Conservation (phyloP, 106 monocot genomes). For the Dioscorea zingiberensis region DNA sequence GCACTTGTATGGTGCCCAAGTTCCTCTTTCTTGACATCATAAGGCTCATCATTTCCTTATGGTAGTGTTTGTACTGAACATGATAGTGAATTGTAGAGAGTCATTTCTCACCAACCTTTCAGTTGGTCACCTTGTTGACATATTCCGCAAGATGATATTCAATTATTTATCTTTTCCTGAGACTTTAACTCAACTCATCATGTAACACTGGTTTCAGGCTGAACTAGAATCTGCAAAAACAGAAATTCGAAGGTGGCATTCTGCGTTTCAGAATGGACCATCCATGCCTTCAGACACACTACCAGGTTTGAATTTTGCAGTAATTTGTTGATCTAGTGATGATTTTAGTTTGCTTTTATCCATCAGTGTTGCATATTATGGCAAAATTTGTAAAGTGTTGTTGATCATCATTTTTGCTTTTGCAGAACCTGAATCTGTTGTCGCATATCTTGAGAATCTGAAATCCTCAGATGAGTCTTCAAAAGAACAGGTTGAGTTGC, state of each 20-base stretch:
- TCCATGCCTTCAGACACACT: slow-evolving; percentile 36
- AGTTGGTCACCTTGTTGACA: no score
- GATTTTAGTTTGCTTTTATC: background rate
- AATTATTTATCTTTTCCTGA: no score
- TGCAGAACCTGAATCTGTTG: slow-evolving; percentile 63
- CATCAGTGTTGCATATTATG: background rate
- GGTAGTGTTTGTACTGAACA: no score
- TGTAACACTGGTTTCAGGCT: slow-evolving; percentile 22
- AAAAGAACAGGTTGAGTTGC: slow-evolving; percentile 74
- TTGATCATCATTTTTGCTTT: background rate
- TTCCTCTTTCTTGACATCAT: no score
- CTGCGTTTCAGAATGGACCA: slow-evolving; percentile 60
- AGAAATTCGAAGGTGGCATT: slow-evolving; percentile 76
- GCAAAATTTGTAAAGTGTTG: background rate
- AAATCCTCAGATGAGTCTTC: slow-evolving; percentile 91
- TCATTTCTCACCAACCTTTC: no score
- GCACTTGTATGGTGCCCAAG: no score
- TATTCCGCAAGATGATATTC: no score
- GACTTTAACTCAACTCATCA: no score
- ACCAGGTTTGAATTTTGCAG: slow-evolving; percentile 31
- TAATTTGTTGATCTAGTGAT: background rate
- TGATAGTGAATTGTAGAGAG: no score
- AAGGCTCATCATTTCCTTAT: no score
- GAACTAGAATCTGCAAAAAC: slow-evolving; percentile 47
- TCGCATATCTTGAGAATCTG: slow-evolving; percentile 60